Evolutionary conservation across 192 early-diverging fungal species (phyloP).

Genomic region (Rhizophagus prolifer): DNA sequence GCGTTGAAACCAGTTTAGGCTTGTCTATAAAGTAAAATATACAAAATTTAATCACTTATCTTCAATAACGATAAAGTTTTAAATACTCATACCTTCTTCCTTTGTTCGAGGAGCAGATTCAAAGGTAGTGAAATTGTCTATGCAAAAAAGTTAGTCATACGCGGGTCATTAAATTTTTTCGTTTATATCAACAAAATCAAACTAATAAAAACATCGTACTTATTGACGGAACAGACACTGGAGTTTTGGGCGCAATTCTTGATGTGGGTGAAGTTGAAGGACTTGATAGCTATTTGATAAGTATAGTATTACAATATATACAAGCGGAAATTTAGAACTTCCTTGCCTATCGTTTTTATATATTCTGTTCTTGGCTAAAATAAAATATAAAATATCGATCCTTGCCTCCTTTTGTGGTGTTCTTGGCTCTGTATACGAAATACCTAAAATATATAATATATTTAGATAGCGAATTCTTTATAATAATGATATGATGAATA

Average conservation of each 20-base stretch:
- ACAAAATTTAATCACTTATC: constrained; percentile 3
- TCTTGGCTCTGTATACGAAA: constrained; percentile 23
- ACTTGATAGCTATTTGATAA: constrained; percentile 16
- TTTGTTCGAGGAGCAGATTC: constrained; percentile 11
- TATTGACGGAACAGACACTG: neutral
- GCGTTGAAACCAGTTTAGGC: constrained; percentile 17
- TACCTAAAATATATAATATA: constrained; percentile 13
- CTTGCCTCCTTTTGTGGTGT: constrained; percentile 34
- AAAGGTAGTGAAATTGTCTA: constrained; percentile 14
- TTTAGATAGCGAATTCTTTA: neutral
- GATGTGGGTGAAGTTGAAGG: constrained; percentile 22
- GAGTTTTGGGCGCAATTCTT: constrained; percentile 5
- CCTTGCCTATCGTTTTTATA: no score
- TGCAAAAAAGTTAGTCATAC: neutral
- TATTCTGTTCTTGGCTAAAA: no score
- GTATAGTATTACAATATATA: neutral
- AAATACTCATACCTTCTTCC: constrained; percentile 27
- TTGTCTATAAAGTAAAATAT: constrained; percentile 22
- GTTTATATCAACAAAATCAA: neutral
- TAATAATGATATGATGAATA: no score
- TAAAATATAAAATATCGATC: neutral
- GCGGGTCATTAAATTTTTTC: neutral
- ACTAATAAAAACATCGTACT: neutral
- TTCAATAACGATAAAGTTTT: neutral
- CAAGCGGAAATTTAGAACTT: no score